Evolutionary conservation across 1,284 basidiomycete genomes (phyloP).

Genomic region (Cutaneotrichosporon sp.): DNA sequence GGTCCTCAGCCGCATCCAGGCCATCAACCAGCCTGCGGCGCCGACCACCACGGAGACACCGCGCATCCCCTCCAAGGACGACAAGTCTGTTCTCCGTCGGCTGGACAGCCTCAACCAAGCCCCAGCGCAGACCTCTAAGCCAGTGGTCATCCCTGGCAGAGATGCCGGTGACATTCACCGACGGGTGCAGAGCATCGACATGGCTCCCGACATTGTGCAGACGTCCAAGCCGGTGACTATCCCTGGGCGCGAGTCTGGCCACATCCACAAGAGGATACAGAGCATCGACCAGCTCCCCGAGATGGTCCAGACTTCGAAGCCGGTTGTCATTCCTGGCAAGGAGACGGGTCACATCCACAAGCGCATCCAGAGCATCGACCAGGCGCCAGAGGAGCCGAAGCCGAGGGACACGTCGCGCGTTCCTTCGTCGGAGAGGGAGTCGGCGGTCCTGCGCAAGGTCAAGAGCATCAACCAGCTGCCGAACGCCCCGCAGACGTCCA

Average conservation of each 20-base stretch:
- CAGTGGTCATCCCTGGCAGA: slow-evolving; percentile 2
- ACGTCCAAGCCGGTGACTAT: slow-evolving; percentile 3
- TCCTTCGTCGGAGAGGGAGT: not conserved
- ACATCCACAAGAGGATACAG: slow-evolving; percentile 7
- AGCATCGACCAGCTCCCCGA: slow-evolving; percentile 7
- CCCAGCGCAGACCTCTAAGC: slow-evolving; percentile 1
- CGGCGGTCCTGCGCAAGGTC: slow-evolving; percentile 19
- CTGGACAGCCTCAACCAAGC: slow-evolving; percentile 4
- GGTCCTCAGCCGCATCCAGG: slow-evolving; percentile 7
- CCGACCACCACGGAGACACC: not conserved
- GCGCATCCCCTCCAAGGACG: slow-evolving; percentile 4
- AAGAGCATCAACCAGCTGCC: slow-evolving; percentile 15
- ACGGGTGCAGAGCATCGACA: not conserved
- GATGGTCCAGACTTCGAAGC: not conserved
- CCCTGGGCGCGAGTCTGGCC: slow-evolving; percentile 1
- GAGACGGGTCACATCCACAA: not conserved
- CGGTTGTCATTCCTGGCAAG: not conserved
- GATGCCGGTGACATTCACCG: not conserved
- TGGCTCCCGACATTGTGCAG: slow-evolving; percentile 1
- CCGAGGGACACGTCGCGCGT: not conserved
- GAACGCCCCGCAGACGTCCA: not conserved
- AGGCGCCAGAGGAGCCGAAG: not conserved
- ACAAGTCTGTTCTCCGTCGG: slow-evolving; percentile 1
- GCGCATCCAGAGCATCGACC: slow-evolving; percentile 1
- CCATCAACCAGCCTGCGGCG: not conserved